Percentiles rank a stretch among this genome's conserved stretches.
Conservation (phyloP, 1,139 yeast genomes). For the Hanseniaspora gamundiae region DNA sequence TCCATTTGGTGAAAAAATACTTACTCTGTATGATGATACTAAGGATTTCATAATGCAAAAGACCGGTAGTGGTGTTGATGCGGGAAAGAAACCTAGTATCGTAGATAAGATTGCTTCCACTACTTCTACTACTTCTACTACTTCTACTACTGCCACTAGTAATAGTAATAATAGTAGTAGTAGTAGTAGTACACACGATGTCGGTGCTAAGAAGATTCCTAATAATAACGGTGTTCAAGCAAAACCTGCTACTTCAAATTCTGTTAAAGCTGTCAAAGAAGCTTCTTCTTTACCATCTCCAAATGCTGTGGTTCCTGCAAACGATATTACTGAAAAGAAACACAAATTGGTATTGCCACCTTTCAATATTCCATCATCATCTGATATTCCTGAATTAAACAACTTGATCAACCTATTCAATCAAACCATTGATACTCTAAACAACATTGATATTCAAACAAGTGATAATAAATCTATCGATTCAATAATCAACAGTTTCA, state of each 20-base stretch:
- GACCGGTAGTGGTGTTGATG: no score
- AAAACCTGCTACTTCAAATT: slow-evolving; percentile 18
- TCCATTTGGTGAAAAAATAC: slow-evolving; percentile 45
- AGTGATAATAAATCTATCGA: slow-evolving; percentile 22
- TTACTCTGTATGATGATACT: slow-evolving; percentile 38
- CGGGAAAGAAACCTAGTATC: no score
- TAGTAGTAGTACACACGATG: slow-evolving; percentile 26
- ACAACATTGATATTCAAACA: slow-evolving; percentile 25
- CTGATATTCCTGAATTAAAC: not conserved
- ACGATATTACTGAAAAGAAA: slow-evolving; percentile 7
- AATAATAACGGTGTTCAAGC: slow-evolving; percentile 29
- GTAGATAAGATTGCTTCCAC: no score
- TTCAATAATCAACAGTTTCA: slow-evolving; percentile 8
- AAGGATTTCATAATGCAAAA: no score
- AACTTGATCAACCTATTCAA: slow-evolving; percentile 26
- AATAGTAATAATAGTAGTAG: no score
- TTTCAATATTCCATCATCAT: slow-evolving; percentile 1
- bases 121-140: no score
- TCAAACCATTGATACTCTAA: slow-evolving; percentile 39
- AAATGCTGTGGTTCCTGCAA: slow-evolving; percentile 10
- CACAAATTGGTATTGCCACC: slow-evolving; percentile 1
- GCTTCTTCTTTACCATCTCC: slow-evolving; percentile 7
- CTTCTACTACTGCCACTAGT: no score
- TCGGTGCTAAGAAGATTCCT: slow-evolving; percentile 29
- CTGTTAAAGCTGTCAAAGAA: slow-evolving; percentile 5